Evolutionary conservation across 805 yeast species (phyloP).

Genomic region (Saturnispora ahearnii): DNA sequence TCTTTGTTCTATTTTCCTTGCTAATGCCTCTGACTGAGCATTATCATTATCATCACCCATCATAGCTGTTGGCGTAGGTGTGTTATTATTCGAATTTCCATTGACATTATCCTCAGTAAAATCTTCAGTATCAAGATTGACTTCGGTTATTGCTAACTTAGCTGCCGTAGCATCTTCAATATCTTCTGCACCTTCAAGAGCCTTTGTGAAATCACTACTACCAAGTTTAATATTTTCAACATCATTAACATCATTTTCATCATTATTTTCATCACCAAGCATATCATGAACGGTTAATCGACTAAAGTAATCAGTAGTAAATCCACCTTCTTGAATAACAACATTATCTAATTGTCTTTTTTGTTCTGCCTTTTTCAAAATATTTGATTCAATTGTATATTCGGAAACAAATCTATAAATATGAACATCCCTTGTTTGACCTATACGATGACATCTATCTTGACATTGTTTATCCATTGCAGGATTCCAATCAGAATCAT

Average conservation of each 20-base stretch:
- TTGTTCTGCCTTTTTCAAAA: conserved; percentile 87
- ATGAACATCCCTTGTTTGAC: conserved; percentile 96
- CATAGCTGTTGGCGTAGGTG: conserved; percentile 18
- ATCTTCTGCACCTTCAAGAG: conserved; percentile 89
- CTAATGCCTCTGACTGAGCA: conserved; percentile 17
- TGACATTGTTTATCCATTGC: conserved; percentile 99
- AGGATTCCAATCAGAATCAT: conserved; percentile 99
- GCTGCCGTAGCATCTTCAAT: conserved; percentile 90
- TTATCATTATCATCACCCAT: conserved; percentile 16
- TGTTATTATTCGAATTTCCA: conserved; percentile 29
- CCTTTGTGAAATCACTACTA: conserved; percentile 25
- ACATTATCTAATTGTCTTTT: conserved; percentile 90
- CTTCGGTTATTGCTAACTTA: conserved; percentile 77
- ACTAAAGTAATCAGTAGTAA: conserved; percentile 92
- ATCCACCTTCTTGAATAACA: conserved; percentile 95
- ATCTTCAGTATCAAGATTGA: conserved; percentile 76
- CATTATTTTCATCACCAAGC: conserved; percentile 50
- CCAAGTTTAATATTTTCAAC: conserved; percentile 30
- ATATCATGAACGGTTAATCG: conserved; percentile 80
- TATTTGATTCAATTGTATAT: conserved; percentile 92
- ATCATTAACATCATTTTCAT: conserved; percentile 29
- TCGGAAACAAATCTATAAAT: conserved; percentile 94
- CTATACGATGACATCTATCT: conserved; percentile 98
- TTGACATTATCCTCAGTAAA: conserved; percentile 43
- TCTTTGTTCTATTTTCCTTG: conserved; percentile 14